Conservation (phyloP, 2,329 filamentous ascomycete species). For the Talaromyces albobiverticillius region DNA sequence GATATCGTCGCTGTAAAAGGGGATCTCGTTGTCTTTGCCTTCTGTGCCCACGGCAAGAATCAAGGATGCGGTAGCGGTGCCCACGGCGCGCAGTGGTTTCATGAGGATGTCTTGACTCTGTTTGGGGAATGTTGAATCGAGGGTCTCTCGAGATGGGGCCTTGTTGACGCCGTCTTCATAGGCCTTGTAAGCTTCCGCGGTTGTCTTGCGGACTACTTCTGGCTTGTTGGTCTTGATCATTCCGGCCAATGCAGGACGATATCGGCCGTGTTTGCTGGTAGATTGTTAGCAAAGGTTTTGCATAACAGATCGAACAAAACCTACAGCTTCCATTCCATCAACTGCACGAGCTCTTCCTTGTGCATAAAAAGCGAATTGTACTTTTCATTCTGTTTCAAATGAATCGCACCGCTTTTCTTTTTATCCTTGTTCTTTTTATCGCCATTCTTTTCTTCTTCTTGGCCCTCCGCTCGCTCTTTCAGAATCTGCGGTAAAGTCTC, state of each 20-base stretch:
- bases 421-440: neutral
- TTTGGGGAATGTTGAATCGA: constrained; percentile 27
- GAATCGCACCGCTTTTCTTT: constrained; percentile 11
- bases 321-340: constrained; percentile 47
- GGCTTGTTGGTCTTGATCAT: constrained; percentile 37
- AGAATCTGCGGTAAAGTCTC: constrained; percentile 28
- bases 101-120: constrained; percentile 31
- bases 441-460: constrained; percentile 7
- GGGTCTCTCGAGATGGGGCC: neutral
- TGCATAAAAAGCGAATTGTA: constrained; percentile 11
- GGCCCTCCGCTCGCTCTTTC: constrained; percentile 17
- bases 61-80: constrained; percentile 42
- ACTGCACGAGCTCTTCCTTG: constrained; percentile 33
- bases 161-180: constrained; percentile 13
- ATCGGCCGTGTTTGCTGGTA: constrained; percentile 38
- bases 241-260: constrained; percentile 38
- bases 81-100: constrained; percentile 38
- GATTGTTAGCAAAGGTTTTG: constrained; percentile 14
- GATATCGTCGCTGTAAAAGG: constrained; percentile 45
- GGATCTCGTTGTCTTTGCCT: constrained; percentile 21
- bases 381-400: constrained; percentile 19
- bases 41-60: constrained; percentile 34
- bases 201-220: constrained; percentile 25
- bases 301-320: constrained; percentile 19
- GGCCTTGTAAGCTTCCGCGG: constrained; percentile 25